Evolutionary conservation across 2,329 filamentous ascomycete genomes (phyloP).

Genomic region (Stemphylium vesicarium): DNA sequence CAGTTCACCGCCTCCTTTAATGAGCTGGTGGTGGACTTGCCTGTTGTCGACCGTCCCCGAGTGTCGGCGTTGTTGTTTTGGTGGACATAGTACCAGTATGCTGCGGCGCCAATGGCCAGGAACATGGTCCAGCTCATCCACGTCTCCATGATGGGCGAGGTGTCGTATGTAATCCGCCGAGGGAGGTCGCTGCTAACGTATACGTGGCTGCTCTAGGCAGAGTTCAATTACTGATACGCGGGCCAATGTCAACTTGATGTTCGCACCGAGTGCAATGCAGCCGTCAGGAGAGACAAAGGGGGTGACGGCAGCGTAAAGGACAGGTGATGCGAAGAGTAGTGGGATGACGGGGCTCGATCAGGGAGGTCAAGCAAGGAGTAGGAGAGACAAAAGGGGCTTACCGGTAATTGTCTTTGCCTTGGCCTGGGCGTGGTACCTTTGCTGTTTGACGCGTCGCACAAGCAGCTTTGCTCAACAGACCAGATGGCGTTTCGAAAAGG

Average conservation of each 20-base stretch:
- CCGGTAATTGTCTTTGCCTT: slow-evolving; percentile 14
- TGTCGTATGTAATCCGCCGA: not conserved
- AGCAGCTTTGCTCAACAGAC: slow-evolving; percentile 12
- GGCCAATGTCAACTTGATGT: slow-evolving; percentile 1
- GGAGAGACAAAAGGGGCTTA: slow-evolving; percentile 9
- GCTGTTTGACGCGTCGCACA: slow-evolving; percentile 14
- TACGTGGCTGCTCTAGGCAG: not conserved
- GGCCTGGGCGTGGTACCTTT: slow-evolving; percentile 11
- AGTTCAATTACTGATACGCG: not conserved
- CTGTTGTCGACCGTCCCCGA: slow-evolving; percentile 40
- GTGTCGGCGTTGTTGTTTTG: slow-evolving; percentile 29
- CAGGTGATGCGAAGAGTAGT: not conserved
- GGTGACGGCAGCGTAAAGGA: not conserved
- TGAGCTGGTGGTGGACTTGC: slow-evolving; percentile 28
- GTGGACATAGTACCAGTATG: slow-evolving; percentile 38
- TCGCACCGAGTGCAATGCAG: not conserved
- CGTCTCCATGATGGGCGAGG: slow-evolving; percentile 34
- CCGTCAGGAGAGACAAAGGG: not conserved
- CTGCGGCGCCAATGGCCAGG: slow-evolving; percentile 36
- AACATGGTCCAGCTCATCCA: slow-evolving; percentile 45
- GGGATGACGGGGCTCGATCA: slow-evolving; percentile 10
- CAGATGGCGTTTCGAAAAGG: slow-evolving; percentile 25
- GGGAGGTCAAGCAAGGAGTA: slow-evolving; percentile 23
- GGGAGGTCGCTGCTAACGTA: slow-evolving; percentile 3
- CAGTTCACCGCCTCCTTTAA: slow-evolving; percentile 32